phyloP scores from a whole-genome alignment of 805 yeast species.

The Candida coleopterorum region DNA sequence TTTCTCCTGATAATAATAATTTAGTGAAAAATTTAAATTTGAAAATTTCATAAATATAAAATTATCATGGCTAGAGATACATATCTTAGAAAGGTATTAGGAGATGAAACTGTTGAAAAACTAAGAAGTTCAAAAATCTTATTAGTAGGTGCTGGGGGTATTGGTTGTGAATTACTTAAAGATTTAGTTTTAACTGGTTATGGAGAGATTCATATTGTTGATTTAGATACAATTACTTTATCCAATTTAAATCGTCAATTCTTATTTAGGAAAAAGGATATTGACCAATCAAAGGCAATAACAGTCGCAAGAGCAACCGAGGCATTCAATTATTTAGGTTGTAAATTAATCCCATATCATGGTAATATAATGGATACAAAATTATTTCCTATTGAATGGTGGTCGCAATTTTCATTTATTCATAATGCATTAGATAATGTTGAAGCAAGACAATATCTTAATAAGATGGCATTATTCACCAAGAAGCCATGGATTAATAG shows the following conservation, averaged over 20 bases:
- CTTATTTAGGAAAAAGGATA: conserved; percentile 82
- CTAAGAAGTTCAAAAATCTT: conserved; percentile 51
- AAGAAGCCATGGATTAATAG: conserved; percentile 80
- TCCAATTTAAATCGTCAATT: conserved; percentile 93
- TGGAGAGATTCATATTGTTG: conserved; percentile 89
- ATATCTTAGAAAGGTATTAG: conserved; percentile 42
- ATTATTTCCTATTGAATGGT: conserved; percentile 70
- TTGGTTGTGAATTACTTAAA: conserved; percentile 88
- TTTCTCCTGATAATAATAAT: too few species aligned
- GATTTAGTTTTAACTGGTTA: conserved; percentile 74
- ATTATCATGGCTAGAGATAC: conserved; percentile 35
- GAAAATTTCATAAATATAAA: too few species aligned
- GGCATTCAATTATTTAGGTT: conserved; percentile 53
- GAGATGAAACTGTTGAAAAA: conserved; percentile 24
- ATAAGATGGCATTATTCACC: conserved; percentile 71
- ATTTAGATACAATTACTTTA: conserved; percentile 89
- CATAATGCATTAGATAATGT: conserved; percentile 93
- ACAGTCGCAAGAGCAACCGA: conserved; percentile 84
- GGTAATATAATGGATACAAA: conserved; percentile 81
- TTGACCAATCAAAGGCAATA: conserved; percentile 78
- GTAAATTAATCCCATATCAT: conserved; percentile 72
- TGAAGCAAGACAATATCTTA: conserved; percentile 89
- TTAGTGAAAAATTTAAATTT: too few species aligned
- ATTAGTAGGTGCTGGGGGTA: conserved; percentile 95
- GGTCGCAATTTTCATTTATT: conserved; percentile 64